Evolutionary conservation across 2,329 filamentous ascomycete species (phyloP), one percentile per base, ranked within the genome.

Genomic region (Beauveria bassiana): DNA sequence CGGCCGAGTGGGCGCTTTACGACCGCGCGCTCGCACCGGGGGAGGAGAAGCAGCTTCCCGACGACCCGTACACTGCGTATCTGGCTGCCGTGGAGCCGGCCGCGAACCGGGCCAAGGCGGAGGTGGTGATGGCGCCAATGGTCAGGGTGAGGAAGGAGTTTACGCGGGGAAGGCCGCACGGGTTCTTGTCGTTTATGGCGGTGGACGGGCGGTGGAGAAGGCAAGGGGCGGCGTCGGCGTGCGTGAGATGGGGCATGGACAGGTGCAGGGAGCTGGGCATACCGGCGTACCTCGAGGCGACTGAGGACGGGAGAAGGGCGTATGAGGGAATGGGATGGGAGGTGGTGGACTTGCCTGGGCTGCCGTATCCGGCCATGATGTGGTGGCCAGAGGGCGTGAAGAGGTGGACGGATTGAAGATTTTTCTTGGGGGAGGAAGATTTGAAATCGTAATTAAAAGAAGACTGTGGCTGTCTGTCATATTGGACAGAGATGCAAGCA

Each of bases 351-450:
- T 18, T 42, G 22, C 55, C 24, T 6, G 43, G 16, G 18, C 10
- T 24, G 28, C 6, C 9, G 52, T 61, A 50, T 42, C 59, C 59
- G 16, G 24, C 52, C 34, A 61, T 61, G 59, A 57, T 61, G 53
- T 61, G 59, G 59, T 61, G 59, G 59, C 59, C 59, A 3, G 59
- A 61, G 52, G 59, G 59, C 20, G 52, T 61, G 45, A 38, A 57
- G 46, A 26, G 45, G 45, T 61, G 59, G 59, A 10, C 31, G 22
- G 55, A 58, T 8, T 55, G 24, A 18, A 22, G 52, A 5, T 6
- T 14, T 14, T 38, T 38, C 2, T 6, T n/a, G 12, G 3, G 43
- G 10, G 24, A 8, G n/a, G 16, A 10, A 18, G 52, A 14, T 45
- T 12, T 20, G 38, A 3, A 14, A 20, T n/a, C 3, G n/a, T 38